Conservation (phyloP, 768 basidiomycete genomes). For the Collybia nuda region DNA sequence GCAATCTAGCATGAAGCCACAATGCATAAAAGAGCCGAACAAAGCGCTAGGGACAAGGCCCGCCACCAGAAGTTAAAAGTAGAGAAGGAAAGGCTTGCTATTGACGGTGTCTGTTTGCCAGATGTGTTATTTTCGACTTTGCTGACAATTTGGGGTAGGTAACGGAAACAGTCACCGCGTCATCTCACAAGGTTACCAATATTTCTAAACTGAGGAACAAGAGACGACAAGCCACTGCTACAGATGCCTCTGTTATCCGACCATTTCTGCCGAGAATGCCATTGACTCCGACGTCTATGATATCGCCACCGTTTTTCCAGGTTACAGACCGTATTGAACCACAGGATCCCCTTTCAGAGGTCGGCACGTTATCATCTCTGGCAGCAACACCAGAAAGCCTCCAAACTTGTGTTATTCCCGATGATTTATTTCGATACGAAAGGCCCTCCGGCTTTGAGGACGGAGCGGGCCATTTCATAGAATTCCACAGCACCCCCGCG, state of each 20-base stretch:
- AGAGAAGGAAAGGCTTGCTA: slow-evolving; percentile 19
- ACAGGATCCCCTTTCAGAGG: no score
- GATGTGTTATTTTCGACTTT: background rate
- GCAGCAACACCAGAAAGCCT: slow-evolving; percentile 21
- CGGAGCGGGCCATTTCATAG: no score
- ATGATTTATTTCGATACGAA: slow-evolving; percentile 24
- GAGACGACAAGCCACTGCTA: slow-evolving; percentile 4
- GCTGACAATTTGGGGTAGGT: background rate
- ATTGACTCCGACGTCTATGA: no score
- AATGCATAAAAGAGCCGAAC: slow-evolving; percentile 29
- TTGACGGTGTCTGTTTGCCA: background rate
- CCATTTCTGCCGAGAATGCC: no score
- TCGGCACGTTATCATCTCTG: no score
- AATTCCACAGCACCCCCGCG: no score
- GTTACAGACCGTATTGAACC: no score
- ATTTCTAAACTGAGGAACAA: background rate
- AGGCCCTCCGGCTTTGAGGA: background rate
- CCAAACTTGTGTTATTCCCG: slow-evolving; percentile 28
- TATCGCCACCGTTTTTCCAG: no score
- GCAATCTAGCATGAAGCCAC: slow-evolving; percentile 18
- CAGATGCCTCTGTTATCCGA: no score
- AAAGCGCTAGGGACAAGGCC: slow-evolving; percentile 37
- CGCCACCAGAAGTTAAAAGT: slow-evolving; percentile 24
- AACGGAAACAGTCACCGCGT: background rate
- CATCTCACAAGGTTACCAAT: background rate